Evolutionary conservation across 2,329 filamentous ascomycete genomes (phyloP).

Genomic region (Fusarium bulbicola): DNA sequence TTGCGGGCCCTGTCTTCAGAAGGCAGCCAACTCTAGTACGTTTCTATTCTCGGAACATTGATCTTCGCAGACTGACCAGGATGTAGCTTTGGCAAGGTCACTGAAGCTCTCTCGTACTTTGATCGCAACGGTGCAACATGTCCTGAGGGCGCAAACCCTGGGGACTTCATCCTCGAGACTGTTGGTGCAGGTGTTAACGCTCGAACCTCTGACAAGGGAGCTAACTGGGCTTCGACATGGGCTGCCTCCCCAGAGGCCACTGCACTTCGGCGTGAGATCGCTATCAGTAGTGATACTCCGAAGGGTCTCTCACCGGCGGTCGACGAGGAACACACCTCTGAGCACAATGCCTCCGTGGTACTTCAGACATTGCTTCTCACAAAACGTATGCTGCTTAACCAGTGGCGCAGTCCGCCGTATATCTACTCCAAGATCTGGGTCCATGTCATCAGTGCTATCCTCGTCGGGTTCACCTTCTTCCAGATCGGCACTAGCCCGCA

Average conservation of each 20-base stretch:
- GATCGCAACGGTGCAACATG: neutral
- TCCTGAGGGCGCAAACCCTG: neutral
- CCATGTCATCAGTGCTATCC: neutral
- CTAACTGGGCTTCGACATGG: neutral
- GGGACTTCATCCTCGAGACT: neutral
- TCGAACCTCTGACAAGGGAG: neutral
- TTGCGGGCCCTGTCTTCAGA: neutral
- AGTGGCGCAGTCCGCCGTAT: neutral
- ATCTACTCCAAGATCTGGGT: neutral
- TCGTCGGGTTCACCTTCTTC: neutral
- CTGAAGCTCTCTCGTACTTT: neutral
- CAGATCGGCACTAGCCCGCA: neutral
- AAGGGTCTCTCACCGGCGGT: accelerated
- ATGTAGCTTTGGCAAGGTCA: neutral
- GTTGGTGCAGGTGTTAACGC: neutral
- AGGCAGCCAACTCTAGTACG: neutral
- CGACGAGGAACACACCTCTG: neutral
- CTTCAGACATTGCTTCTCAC: neutral
- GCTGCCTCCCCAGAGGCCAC: neutral
- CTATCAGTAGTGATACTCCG: no score
- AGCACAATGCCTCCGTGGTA: neutral
- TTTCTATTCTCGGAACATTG: accelerated
- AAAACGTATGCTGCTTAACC: neutral
- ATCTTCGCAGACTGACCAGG: neutral
- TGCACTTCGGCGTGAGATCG: neutral